Evolutionary conservation across 768 basidiomycete genomes (phyloP), one percentile per base, ranked within the genome.

Genomic region (Termitomyces titanicus): DNA sequence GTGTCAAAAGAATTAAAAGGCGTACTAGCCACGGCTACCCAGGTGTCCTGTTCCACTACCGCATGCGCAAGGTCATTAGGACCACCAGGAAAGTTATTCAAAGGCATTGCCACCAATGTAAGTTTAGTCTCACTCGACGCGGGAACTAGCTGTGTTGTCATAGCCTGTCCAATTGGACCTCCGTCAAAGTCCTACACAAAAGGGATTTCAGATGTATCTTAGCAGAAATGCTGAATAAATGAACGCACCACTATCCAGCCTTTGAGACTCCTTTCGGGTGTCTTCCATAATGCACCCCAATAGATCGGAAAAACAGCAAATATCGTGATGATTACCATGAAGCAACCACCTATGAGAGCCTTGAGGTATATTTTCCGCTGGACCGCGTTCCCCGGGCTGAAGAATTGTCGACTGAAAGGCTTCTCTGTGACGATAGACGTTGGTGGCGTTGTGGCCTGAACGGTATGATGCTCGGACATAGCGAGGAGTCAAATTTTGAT

Each of bases 171-270:
- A 11, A 86, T 69, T 27, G 68, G 53, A 2, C 70, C 75, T 5
- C 77, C 80, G 43, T 85, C 83, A 56, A 84, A 85, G 56, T 86
- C 83, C 82, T 84, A 40, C 31, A 34, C 35, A 34, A 42, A 18
- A 38, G 33, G 33, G 18, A 10, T 7, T 1, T 24, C 25, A 6
- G 1, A 27, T 33, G 22, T 29, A 27, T 29, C 17, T 11, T 15
- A 4, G 20, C 13, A 38, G 24, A 50, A 25, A 29, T 7, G 33
- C 9, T 2, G 15, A 46, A 12, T n/a, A 15, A 8, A 18, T 10
- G 29, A 25, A 54, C 65, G n/a, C 35, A 66, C 65, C 11, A 66
- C 42, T 7, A 66, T 46, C 65, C 65, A 66, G 1, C 65, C 65
- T 2, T 54, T 20, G 11, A 66, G 59, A 20, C 56, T 52, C 7